These are phyloP conservation scores for Trichoderma endophyticum DNA, from an alignment of 2,329 filamentous ascomycete species.

Conservation along the genomic window DNA sequence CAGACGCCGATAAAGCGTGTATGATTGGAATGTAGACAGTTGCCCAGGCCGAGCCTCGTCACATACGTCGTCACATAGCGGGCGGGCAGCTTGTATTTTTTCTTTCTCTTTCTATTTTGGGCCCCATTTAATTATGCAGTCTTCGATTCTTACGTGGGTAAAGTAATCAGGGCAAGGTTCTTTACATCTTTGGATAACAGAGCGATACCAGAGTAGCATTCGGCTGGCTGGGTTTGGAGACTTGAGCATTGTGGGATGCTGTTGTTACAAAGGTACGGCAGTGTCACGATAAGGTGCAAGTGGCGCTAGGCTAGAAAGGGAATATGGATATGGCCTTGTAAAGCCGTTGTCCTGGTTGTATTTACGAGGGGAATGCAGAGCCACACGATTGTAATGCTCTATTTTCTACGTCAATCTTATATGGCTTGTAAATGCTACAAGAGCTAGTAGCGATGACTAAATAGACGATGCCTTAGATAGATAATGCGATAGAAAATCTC, in stretches of 20 bases:
- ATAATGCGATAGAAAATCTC: too few relatives aligned
- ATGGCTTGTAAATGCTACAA: neutral
- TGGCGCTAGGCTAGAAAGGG: neutral
- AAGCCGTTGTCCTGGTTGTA: neutral
- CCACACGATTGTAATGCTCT: neutral
- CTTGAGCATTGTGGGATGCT: neutral
- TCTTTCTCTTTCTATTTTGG: neutral
- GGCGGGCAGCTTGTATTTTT: neutral
- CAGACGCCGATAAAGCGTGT: neutral
- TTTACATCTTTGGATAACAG: neutral
- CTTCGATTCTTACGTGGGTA: neutral
- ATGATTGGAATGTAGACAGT: neutral
- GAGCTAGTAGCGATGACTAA: neutral
- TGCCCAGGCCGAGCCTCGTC: neutral
- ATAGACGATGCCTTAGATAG: neutral
- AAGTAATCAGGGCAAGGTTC: neutral
- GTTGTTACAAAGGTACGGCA: neutral
- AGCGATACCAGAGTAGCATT: neutral
- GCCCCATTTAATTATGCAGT: neutral
- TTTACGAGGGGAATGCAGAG: neutral
- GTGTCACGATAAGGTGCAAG: neutral
- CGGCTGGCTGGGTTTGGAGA: neutral
- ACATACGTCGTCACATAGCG: slow-evolving; percentile 9
- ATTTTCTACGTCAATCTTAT: too few relatives aligned
- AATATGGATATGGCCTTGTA: neutral